These are phyloP conservation scores for Nothomitra cinnamomea DNA, from an alignment of 2,329 filamentous ascomycete genomes.

Conservation along the genomic window DNA sequence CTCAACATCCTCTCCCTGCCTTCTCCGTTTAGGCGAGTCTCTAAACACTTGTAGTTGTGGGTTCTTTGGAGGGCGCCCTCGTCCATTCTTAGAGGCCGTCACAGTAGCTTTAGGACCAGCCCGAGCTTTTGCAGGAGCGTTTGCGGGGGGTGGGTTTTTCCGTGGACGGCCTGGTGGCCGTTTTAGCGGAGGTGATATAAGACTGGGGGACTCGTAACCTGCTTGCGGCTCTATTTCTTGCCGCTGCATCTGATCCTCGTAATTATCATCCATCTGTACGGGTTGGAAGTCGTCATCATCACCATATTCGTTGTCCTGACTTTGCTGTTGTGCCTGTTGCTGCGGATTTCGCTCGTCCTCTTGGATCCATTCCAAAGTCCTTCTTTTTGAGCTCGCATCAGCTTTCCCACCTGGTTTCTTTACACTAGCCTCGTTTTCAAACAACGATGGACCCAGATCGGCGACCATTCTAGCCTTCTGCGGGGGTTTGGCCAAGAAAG, in stretches of 20 bases:
- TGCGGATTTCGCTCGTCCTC: no score
- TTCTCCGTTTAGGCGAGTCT: slow-evolving; percentile 1
- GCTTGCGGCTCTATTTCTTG: background rate
- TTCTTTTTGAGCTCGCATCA: no score
- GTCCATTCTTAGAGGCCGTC: slow-evolving; percentile 11
- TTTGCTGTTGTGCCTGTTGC: no score
- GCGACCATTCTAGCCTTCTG: background rate
- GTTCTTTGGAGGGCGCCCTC: slow-evolving; percentile 8
- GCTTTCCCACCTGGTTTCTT: background rate
- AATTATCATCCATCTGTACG: background rate
- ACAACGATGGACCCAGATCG: slow-evolving; percentile 3
- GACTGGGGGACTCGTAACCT: background rate
- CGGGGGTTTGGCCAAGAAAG: background rate
- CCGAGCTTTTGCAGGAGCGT: no score
- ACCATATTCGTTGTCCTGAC: no score
- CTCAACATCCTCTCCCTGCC: slow-evolving; percentile 11
- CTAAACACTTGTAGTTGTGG: slow-evolving; percentile 1
- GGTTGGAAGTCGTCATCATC: no score
- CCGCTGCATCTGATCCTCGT: background rate
- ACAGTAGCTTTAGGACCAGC: background rate
- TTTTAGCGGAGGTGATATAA: background rate
- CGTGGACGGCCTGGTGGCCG: background rate
- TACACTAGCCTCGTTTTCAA: slow-evolving; percentile 23
- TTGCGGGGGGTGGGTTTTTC: background rate
- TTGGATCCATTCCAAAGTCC: no score